A percentile compares a stretch with the other conserved stretches of the same genome.
These are phyloP conservation scores for Euphorbia corollata DNA, from an alignment of 441 rosid species.

Conservation along the genomic window DNA sequence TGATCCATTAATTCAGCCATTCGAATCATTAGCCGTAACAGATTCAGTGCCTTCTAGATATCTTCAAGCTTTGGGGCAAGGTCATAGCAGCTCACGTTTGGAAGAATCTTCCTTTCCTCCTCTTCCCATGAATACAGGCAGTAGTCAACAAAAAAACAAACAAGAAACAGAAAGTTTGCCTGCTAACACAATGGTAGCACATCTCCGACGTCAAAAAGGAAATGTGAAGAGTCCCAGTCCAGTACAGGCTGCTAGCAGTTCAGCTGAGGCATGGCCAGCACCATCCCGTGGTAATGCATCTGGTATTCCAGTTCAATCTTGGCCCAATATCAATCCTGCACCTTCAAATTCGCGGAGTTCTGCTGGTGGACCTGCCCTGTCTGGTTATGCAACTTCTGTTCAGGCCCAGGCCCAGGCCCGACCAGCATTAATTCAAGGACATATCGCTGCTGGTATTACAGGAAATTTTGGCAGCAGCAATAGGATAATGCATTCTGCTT, in stretches of 20 bases:
- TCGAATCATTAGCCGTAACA: slow-evolving; percentile 49
- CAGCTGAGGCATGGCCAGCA: slow-evolving; percentile 61
- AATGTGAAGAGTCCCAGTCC: slow-evolving; percentile 27
- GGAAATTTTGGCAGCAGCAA: slow-evolving; percentile 27
- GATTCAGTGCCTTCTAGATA: slow-evolving; percentile 69
- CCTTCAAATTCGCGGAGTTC: slow-evolving; percentile 25
- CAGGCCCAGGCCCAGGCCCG: slow-evolving; percentile 25
- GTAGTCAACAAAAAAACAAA: slow-evolving; percentile 40
- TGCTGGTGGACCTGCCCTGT: slow-evolving; percentile 22
- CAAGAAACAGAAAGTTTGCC: slow-evolving; percentile 37
- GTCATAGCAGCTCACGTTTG: slow-evolving; percentile 43
- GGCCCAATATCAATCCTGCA: slow-evolving; percentile 32
- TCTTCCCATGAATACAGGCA: slow-evolving; percentile 35
- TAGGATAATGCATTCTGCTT: slow-evolving; percentile 53
- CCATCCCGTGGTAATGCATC: slow-evolving; percentile 34
- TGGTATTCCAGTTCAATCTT: slow-evolving; percentile 30
- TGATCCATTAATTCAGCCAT: slow-evolving; percentile 56
- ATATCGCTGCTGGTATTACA: slow-evolving; percentile 23
- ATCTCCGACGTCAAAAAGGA: slow-evolving; percentile 42
- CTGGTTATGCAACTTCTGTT: slow-evolving; percentile 40
- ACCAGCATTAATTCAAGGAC: slow-evolving; percentile 29
- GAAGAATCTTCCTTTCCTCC: slow-evolving; percentile 88
- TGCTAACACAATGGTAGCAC: slow-evolving; percentile 62
- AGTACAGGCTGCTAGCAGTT: slow-evolving; percentile 34
- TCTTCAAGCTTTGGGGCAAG: slow-evolving; percentile 67